A percentile compares a stretch with the other conserved stretches of the same genome.
These are phyloP conservation scores for Ganoderma leucocontextum DNA, from an alignment of 1,284 basidiomycete species.

Conservation along the genomic window DNA sequence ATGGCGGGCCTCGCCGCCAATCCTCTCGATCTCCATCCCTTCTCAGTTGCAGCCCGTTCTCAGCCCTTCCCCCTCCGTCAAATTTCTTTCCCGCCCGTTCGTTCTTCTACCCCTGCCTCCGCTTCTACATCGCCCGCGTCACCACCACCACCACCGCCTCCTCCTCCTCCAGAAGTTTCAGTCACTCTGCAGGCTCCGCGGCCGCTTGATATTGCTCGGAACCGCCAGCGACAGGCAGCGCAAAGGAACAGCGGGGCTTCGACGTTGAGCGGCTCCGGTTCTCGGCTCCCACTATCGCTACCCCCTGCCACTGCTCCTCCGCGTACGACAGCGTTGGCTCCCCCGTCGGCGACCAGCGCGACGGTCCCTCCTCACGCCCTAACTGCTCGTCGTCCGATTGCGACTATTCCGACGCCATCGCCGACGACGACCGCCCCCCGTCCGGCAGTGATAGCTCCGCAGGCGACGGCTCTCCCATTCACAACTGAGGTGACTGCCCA, in stretches of 20 bases:
- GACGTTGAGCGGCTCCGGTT: background rate
- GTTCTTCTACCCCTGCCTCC: background rate
- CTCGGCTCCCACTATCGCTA: background rate
- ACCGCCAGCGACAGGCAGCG: background rate
- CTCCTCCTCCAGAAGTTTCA: background rate
- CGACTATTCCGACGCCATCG: background rate
- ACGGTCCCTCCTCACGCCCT: background rate
- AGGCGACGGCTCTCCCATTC: background rate
- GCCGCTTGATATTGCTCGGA: background rate
- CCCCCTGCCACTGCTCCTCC: background rate
- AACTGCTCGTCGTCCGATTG: background rate
- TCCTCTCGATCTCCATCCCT: background rate
- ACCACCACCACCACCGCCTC: background rate
- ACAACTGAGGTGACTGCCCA: background rate
- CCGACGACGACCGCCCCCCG: background rate
- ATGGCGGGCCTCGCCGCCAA: background rate
- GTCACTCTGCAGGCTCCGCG: background rate
- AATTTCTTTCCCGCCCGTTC: background rate
- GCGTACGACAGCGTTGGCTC: background rate
- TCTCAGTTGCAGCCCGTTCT: background rate
- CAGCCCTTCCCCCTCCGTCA: background rate
- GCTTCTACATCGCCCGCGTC: background rate
- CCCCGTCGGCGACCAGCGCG: too few relatives aligned
- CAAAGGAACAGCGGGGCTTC: background rate
- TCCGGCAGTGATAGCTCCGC: background rate